phyloP scores from a whole-genome alignment of 2,329 filamentous ascomycete genomes.

The Plectosphaerella plurivora region DNA sequence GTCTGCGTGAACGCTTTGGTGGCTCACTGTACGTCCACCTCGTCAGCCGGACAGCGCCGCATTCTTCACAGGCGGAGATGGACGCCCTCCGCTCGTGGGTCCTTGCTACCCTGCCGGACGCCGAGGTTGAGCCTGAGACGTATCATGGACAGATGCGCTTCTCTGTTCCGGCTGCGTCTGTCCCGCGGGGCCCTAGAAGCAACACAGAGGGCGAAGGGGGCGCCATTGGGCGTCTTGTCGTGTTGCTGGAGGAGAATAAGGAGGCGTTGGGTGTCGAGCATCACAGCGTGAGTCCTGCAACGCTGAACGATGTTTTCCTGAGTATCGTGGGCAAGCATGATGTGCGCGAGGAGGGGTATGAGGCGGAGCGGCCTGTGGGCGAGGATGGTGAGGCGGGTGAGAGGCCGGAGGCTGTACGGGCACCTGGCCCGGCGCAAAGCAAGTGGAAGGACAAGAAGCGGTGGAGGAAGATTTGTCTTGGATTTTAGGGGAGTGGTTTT shows the following conservation, averaged over 20 bases:
- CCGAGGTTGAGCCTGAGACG: slow-evolving; percentile 60
- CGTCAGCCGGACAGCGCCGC: slow-evolving; percentile 69
- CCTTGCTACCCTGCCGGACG: slow-evolving; percentile 51
- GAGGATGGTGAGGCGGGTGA: too few species aligned
- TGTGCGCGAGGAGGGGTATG: slow-evolving; percentile 66
- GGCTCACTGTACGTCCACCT: slow-evolving; percentile 78
- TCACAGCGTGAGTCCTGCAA: slow-evolving; percentile 82
- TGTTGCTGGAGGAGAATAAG: slow-evolving; percentile 68
- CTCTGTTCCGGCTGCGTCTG: slow-evolving; percentile 12
- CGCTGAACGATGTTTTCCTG: slow-evolving; percentile 87
- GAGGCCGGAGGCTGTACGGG: too few species aligned
- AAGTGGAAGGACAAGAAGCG: too few species aligned
- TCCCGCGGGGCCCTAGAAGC: not conserved
- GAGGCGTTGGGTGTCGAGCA: slow-evolving; percentile 69
- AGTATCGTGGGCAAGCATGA: slow-evolving; percentile 77
- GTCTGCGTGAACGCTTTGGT: slow-evolving; percentile 70
- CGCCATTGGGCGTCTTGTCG: slow-evolving; percentile 66
- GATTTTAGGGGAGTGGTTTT: too few species aligned
- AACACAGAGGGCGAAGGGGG: slow-evolving; percentile 26
- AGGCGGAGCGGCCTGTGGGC: not conserved
- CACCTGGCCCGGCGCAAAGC: too few species aligned
- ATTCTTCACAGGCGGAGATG: slow-evolving; percentile 68
- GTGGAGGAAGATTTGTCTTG: too few species aligned
- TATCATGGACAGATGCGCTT: slow-evolving; percentile 22
- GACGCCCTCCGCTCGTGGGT: slow-evolving; percentile 64